Evolutionary conservation across 169 alveolate genomes (phyloP).

Genomic region (Plasmodium gallinaceum): DNA sequence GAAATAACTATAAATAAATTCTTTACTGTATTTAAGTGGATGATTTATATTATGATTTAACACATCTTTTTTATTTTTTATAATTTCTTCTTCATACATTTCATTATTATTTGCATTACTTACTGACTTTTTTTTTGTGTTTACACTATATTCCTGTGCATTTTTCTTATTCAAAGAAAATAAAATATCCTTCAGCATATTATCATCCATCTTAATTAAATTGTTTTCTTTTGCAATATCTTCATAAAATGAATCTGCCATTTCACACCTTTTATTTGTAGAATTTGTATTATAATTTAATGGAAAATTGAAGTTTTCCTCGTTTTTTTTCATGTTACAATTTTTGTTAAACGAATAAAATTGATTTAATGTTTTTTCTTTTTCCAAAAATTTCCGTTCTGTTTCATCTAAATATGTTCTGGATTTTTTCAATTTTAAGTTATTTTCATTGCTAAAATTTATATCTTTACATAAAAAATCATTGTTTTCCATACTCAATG

Average conservation of each 20-base stretch:
- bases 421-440: slow-evolving; percentile 44
- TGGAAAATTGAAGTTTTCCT: slow-evolving; percentile 4
- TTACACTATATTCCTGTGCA: background rate
- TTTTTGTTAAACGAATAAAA: slow-evolving; percentile 43
- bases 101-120: background rate
- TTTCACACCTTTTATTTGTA: background rate
- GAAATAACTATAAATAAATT: slow-evolving; percentile 3
- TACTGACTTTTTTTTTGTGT: background rate
- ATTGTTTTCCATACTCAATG: slow-evolving; percentile 5
- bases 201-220: background rate
- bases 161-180: slow-evolving; percentile 5
- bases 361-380: slow-evolving; percentile 10
- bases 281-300: slow-evolving; percentile 17
- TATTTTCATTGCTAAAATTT: background rate
- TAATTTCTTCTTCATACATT: background rate
- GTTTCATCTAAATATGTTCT: slow-evolving; percentile 10
- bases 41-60: background rate
- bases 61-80: background rate
- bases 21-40: background rate
- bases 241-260: background rate
- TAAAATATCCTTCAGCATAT: background rate
- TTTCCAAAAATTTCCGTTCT: slow-evolving; percentile 17
- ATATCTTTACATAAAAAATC: background rate
- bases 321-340: slow-evolving; percentile 3
- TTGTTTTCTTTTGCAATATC: slow-evolving; percentile 1